These are phyloP conservation scores for Pleurotus salmoneostramineus DNA, from an alignment of 768 basidiomycete species.

Conservation along the genomic window DNA sequence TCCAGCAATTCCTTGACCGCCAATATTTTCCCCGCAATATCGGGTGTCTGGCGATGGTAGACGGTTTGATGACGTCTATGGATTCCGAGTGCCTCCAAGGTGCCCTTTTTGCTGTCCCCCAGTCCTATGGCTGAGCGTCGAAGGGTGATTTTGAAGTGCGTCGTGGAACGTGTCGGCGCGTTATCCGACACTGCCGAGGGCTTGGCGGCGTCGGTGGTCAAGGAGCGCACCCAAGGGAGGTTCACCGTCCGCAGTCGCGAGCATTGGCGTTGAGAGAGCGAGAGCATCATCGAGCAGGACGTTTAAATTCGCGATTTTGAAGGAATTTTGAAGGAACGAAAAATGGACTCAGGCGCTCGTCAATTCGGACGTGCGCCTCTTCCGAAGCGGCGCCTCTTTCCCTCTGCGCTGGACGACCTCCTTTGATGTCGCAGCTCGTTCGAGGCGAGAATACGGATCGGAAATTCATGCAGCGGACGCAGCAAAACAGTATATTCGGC, in stretches of 20 bases:
- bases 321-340: no score
- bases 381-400: no score
- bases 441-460: no score
- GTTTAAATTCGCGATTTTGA: no score
- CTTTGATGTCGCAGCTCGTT: no score
- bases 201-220: not conserved
- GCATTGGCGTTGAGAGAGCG: not conserved
- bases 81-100: constrained; percentile 79
- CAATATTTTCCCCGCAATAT: constrained; percentile 83
- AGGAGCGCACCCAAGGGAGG: not conserved
- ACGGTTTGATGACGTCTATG: constrained; percentile 83
- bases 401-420: no score
- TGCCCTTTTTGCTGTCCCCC: constrained; percentile 64
- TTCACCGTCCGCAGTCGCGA: not conserved
- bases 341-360: no score
- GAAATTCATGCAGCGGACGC: no score
- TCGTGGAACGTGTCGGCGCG: constrained; percentile 27
- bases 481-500: no score
- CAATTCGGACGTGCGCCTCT: no score
- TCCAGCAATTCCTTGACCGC: constrained; percentile 85
- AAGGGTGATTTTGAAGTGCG: constrained; percentile 89
- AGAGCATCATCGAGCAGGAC: not conserved
- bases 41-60: constrained; percentile 69
- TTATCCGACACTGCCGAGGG: not conserved
- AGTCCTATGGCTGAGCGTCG: constrained; percentile 85